A percentile compares a stretch with the other conserved stretches of the same genome.
Evolutionary conservation across 2,329 filamentous ascomycete species (phyloP).

Genomic region (Waltergamsia citrina): DNA sequence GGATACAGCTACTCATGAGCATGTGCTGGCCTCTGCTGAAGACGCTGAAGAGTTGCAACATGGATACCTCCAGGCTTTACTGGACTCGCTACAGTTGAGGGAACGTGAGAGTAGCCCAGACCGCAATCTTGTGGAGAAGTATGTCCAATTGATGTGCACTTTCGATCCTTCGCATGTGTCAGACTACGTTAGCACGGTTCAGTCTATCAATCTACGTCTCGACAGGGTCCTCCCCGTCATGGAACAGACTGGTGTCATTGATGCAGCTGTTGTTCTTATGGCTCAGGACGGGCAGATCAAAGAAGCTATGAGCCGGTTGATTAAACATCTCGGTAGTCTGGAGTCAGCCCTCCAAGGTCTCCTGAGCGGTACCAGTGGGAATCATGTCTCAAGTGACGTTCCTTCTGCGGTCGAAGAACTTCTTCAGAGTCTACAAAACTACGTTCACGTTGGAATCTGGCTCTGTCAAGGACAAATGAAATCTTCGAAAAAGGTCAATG

Average conservation of each 20-base stretch:
- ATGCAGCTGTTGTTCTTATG: constrained; percentile 87
- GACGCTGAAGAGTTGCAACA: constrained; percentile 59
- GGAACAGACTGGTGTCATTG: constrained; percentile 81
- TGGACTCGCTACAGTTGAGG: constrained; percentile 46
- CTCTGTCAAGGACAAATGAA: constrained; percentile 81
- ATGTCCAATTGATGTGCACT: constrained; percentile 84
- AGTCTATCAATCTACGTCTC: constrained; percentile 68
- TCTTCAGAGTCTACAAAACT: constrained; percentile 74
- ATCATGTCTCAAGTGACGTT: too few relatives aligned
- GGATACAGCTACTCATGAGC: constrained; percentile 55
- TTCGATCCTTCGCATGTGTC: constrained; percentile 78
- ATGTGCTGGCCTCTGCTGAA: constrained; percentile 51
- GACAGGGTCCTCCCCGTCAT: constrained; percentile 77
- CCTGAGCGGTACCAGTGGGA: constrained; percentile 44
- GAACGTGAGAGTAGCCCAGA: constrained; percentile 26
- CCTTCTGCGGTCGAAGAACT: constrained; percentile 64
- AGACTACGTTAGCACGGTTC: constrained; percentile 69
- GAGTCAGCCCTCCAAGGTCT: constrained; percentile 71
- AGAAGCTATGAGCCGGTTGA: constrained; percentile 75
- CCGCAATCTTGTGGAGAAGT: constrained; percentile 65
- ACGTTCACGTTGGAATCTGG: constrained; percentile 90
- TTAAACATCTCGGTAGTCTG: constrained; percentile 71
- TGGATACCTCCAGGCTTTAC: constrained; percentile 63
- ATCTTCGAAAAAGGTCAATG: constrained; percentile 25
- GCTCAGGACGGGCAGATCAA: constrained; percentile 77